phyloP scores from a whole-genome alignment of 2,329 filamentous ascomycete species.

The Zymoseptoria pseudotritici region DNA sequence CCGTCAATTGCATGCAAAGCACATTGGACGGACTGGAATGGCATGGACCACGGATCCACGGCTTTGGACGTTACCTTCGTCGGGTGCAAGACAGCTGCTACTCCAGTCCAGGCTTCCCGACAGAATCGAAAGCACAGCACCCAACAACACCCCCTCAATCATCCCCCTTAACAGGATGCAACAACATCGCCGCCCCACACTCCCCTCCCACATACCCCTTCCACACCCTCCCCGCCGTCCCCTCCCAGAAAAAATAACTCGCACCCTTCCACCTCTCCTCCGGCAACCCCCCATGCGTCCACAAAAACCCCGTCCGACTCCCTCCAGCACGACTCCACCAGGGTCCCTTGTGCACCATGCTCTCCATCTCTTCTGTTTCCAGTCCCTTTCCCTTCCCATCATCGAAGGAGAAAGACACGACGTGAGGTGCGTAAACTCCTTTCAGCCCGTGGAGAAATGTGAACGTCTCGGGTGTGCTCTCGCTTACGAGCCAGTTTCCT shows the following conservation, averaged over 20 bases:
- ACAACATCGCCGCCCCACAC: constrained; percentile 1
- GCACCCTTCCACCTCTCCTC: constrained; percentile 1
- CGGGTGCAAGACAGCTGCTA: too few species aligned
- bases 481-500: constrained; percentile 54
- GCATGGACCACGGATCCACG: too few species aligned
- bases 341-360: constrained; percentile 24
- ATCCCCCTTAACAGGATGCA: constrained; percentile 6
- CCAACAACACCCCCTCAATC: neutral
- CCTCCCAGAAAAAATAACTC: constrained; percentile 8
- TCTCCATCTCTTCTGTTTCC: constrained; percentile 36
- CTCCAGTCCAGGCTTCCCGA: too few species aligned
- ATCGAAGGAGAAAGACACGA: constrained; percentile 65
- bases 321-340: constrained; percentile 2
- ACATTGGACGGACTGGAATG: too few species aligned
- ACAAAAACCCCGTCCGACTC: constrained; percentile 1
- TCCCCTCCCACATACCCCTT: constrained; percentile 2
- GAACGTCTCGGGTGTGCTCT: constrained; percentile 71
- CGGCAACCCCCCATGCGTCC: constrained; percentile 2
- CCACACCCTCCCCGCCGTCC: constrained; percentile 1
- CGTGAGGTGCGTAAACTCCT: constrained; percentile 66
- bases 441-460: constrained; percentile 71
- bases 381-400: constrained; percentile 33
- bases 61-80: too few species aligned
- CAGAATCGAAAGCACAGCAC: too few species aligned
- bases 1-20: too few species aligned